phyloP scores from a whole-genome alignment of 2,329 filamentous ascomycete genomes.

The Zalaria sp. region DNA sequence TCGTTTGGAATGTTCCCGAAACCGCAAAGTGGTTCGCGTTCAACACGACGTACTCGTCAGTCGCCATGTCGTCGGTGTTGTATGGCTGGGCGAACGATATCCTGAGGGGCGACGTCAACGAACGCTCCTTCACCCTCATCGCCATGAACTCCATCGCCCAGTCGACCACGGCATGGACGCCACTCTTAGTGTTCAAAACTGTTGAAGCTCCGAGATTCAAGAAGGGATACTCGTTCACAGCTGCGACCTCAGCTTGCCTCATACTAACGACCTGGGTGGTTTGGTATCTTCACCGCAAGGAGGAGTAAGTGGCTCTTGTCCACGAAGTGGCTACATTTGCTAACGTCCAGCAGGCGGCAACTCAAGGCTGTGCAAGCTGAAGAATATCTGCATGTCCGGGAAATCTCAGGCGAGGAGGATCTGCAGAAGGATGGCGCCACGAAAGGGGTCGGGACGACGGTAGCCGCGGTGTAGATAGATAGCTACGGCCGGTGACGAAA shows the following conservation, averaged over 20 bases:
- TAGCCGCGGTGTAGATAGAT: too few relatives aligned
- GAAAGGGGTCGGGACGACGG: too few relatives aligned
- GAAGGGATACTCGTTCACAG: conserved; percentile 29
- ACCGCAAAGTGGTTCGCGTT: conserved; percentile 41
- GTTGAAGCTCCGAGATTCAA: conserved; percentile 28
- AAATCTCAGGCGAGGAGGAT: too few relatives aligned
- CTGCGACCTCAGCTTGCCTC: conserved; percentile 23
- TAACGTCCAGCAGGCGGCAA: too few relatives aligned
- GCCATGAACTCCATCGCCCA: conserved; percentile 40
- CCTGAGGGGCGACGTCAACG: conserved; percentile 35
- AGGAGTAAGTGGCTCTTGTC: conserved; percentile 30
- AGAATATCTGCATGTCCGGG: too few relatives aligned
- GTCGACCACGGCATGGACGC: conserved; percentile 43
- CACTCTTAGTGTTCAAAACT: conserved; percentile 36
- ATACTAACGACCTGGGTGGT: conserved; percentile 13
- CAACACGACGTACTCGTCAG: conserved; percentile 33
- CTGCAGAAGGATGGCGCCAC: too few relatives aligned
- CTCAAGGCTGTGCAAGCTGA: too few relatives aligned
- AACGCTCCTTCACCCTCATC: conserved; percentile 36
- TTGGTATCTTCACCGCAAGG: conserved; percentile 4
- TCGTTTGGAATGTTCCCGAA: conserved; percentile 43
- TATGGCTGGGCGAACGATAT: conserved; percentile 14
- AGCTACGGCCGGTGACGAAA: too few relatives aligned
- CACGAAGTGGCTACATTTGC: too few relatives aligned
- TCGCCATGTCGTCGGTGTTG: conserved; percentile 40